A percentile compares a stretch with the other conserved stretches of the same genome.
Conservation (phyloP, 345 rosid species). For the Eucalyptus tenuipes region DNA sequence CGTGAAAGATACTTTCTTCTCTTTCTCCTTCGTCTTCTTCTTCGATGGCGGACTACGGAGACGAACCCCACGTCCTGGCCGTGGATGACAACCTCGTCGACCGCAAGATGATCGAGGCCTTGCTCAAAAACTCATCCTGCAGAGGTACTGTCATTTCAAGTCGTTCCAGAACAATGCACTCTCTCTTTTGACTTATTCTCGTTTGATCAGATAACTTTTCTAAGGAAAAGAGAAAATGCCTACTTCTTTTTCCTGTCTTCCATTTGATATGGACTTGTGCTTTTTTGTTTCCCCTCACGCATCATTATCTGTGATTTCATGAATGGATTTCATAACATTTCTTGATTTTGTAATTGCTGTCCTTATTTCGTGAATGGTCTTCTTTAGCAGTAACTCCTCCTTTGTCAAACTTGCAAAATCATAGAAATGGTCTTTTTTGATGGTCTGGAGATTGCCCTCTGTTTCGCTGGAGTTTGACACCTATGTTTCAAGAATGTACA, state of each 20-base stretch:
- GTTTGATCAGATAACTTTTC: background rate
- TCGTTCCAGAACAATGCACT: background rate
- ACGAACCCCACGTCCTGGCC: slow-evolving; percentile 62
- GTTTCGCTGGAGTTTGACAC: background rate
- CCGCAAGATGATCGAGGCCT: slow-evolving; percentile 49
- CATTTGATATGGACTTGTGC: background rate
- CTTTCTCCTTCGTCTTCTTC: slow-evolving; percentile 18
- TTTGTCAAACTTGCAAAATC: background rate
- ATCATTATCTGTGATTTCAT: background rate
- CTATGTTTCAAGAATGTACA: background rate
- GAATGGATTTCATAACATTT: background rate
- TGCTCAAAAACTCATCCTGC: slow-evolving; percentile 63
- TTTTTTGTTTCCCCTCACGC: background rate
- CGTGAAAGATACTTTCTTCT: background rate
- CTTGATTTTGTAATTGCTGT: background rate
- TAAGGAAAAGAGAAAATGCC: background rate
- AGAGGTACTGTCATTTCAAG: slow-evolving; percentile 24
- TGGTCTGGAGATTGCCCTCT: background rate
- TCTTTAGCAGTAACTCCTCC: background rate
- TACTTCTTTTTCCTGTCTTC: background rate
- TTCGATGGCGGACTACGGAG: slow-evolving; percentile 4
- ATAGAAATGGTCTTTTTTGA: background rate
- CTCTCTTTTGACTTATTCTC: background rate
- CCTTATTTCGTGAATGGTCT: background rate
- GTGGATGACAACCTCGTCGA: slow-evolving; percentile 78